Conservation (phyloP, 2,329 filamentous ascomycete genomes). For the Penicillium sp. region DNA sequence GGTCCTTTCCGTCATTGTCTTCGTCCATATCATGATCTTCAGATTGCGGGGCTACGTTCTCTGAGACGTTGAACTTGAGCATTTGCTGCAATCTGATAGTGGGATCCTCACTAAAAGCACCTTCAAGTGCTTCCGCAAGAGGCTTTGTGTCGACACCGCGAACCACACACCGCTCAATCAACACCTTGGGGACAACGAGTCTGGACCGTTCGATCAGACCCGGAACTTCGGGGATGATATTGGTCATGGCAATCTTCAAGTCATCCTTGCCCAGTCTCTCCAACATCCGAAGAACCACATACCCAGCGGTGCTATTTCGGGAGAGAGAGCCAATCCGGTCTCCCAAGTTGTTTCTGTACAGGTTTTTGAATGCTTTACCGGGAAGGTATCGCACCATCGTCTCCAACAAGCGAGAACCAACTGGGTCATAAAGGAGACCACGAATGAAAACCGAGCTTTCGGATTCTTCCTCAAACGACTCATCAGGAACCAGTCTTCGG, state of each 20-base stretch:
- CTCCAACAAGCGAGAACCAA: conserved; percentile 88
- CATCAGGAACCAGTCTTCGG: conserved; percentile 74
- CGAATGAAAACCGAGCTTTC: conserved; percentile 80
- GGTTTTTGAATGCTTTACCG: conserved; percentile 83
- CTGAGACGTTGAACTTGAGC: conserved; percentile 50
- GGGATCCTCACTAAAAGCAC: conserved; percentile 55
- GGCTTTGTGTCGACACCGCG: conserved; percentile 60
- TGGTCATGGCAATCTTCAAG: conserved; percentile 67
- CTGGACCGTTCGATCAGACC: conserved; percentile 72
- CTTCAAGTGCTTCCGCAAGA: conserved; percentile 58
- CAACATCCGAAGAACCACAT: conserved; percentile 78
- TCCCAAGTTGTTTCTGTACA: conserved; percentile 78
- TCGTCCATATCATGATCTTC: conserved; percentile 50
- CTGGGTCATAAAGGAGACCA: conserved; percentile 81
- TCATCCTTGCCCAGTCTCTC: conserved; percentile 85
- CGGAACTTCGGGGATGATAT: conserved; percentile 70
- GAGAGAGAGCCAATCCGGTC: conserved; percentile 76
- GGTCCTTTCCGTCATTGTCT: conserved; percentile 41
- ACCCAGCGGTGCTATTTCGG: conserved; percentile 86
- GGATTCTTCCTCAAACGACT: conserved; percentile 68
- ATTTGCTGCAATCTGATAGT: conserved; percentile 58
- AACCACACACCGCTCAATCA: conserved; percentile 78
- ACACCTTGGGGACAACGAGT: conserved; percentile 72
- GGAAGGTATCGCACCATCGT: conserved; percentile 77
- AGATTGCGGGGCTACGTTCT: conserved; percentile 6